Percentiles rank a stretch among this genome's conserved stretches.
phyloP scores from a whole-genome alignment of 129 eudicot species.

The Pseudognaphalium luteoalbum region DNA sequence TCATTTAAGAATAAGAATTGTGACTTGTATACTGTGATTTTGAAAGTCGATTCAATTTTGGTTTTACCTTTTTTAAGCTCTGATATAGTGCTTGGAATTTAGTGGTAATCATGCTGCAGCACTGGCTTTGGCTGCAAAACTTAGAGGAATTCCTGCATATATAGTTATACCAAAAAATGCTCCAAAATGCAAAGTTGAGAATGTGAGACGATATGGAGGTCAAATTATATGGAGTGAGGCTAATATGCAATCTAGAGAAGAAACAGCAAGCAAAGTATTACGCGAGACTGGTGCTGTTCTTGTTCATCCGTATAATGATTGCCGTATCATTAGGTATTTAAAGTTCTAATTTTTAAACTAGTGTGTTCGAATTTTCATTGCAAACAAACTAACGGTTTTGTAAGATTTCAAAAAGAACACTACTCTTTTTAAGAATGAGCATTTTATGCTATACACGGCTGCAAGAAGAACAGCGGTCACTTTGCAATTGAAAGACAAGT shows the following conservation, averaged over 20 bases:
- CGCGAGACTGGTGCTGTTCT: constrained; percentile 89
- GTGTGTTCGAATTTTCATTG: background rate
- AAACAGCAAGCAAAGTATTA: constrained; percentile 64
- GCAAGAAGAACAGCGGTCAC: background rate
- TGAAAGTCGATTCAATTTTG: background rate
- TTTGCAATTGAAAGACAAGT: background rate
- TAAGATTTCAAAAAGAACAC: background rate
- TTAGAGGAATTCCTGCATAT: constrained; percentile 88
- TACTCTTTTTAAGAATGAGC: background rate
- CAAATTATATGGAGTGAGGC: constrained; percentile 83
- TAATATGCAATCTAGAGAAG: constrained; percentile 77
- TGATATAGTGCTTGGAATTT: constrained; percentile 24
- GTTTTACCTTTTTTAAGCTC: constrained; percentile 3
- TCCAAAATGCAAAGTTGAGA: constrained; percentile 95
- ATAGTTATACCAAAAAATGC: constrained; percentile 84
- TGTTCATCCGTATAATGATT: constrained; percentile 88
- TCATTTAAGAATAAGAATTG: constrained; percentile 1
- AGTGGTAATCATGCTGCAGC: constrained; percentile 99
- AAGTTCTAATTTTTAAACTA: background rate
- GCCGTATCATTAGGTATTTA: constrained; percentile 71
- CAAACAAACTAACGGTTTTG: background rate
- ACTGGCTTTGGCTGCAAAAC: constrained; percentile 85
- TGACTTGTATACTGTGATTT: background rate
- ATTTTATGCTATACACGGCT: background rate
- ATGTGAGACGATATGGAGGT: constrained; percentile 95